These are phyloP conservation scores for Ophiognomonia clavigignenti-juglandacearum DNA, from an alignment of 2,329 filamentous ascomycete species.

Conservation along the genomic window DNA sequence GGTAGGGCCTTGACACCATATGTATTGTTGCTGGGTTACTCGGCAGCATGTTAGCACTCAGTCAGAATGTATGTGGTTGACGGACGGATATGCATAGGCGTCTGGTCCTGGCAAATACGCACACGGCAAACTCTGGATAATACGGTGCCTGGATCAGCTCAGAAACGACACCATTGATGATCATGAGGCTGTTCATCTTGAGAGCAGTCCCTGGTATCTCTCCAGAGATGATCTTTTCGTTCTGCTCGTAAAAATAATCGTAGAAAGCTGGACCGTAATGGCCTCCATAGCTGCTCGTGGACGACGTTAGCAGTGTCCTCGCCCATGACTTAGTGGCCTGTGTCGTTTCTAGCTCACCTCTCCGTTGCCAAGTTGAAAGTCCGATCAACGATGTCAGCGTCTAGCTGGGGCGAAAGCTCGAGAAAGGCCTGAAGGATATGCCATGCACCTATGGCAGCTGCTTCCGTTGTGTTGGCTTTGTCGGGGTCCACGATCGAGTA, in stretches of 20 bases:
- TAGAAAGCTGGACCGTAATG: conserved; percentile 13
- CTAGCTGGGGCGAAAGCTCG: conserved; percentile 35
- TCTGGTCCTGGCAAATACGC: too few relatives aligned
- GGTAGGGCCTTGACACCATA: conserved; percentile 24
- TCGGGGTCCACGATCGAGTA: conserved; percentile 34
- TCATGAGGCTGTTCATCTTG: conserved; percentile 8
- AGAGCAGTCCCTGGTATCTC: not conserved
- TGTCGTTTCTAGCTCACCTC: too few relatives aligned
- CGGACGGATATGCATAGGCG: conserved; percentile 49
- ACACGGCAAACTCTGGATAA: not conserved
- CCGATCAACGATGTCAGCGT: conserved; percentile 19
- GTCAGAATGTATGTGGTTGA: not conserved
- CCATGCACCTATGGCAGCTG: conserved; percentile 50
- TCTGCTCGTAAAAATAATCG: conserved; percentile 4
- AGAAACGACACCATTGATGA: conserved; percentile 16
- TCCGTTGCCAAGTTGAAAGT: conserved; percentile 20
- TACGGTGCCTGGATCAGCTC: conserved; percentile 9
- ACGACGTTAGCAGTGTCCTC: too few relatives aligned
- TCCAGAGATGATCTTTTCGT: conserved; percentile 3
- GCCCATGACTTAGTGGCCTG: too few relatives aligned
- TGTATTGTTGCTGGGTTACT: conserved; percentile 46
- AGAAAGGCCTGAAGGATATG: conserved; percentile 52
- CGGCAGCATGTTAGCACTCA: conserved; percentile 13
- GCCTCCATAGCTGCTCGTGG: conserved; percentile 8
- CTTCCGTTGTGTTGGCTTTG: conserved; percentile 48